Base-by-base conservation (phyloP, 129 eudicot genomes). In the Flaveria brownii region DNA sequence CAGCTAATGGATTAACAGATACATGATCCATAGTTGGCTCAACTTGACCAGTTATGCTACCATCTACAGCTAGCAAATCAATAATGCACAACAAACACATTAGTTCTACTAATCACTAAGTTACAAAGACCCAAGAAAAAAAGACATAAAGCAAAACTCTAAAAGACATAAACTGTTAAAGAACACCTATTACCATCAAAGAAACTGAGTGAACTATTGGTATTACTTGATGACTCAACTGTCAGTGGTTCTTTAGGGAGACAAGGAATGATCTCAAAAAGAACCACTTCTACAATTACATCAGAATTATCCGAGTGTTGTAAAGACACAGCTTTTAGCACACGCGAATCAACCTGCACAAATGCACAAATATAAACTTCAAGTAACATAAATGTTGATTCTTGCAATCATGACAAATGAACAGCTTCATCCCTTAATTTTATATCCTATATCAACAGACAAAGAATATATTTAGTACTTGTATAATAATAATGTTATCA, bases 311-410 rank as follows among this genome's bases (percentile, higher is more conserved):
- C 84, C 1, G 84, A 22, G 67, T 93, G 91, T 82, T 88, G 93
- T 78, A 90, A 87, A 8, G 98, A 92, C 65, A 85, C 91, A 74
- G 98, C 97, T 75, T 84, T 88, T 33, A 90, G 83, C 22, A 73
- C 23, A 28, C 97, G 89, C 8, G 76, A 46, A 86, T 93, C 98
- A 70, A 93, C 86, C 98, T 93, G 75, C 45, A 45, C 20, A 50
- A 72, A 43, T 43, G 12, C 2, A 43, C 2, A 33, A 33, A 33
- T 33, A 33, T 33, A 33, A 33, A 33, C 39, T 33, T 33, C 39
- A 30, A 30, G 36, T 3, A 33, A 5, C 39, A 4, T 33, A 33
- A 33, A 4, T 7, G 49, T 14, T 9, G 49, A 43, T 43, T 43
- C 49, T 43, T 7, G 49, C 49, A 43, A 43, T 43, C 49, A 43